Percentiles rank a stretch among this genome's conserved stretches.
Evolutionary conservation across 208 protist species (phyloP).

Genomic region (Herpetomonas samuelpessoai): DNA sequence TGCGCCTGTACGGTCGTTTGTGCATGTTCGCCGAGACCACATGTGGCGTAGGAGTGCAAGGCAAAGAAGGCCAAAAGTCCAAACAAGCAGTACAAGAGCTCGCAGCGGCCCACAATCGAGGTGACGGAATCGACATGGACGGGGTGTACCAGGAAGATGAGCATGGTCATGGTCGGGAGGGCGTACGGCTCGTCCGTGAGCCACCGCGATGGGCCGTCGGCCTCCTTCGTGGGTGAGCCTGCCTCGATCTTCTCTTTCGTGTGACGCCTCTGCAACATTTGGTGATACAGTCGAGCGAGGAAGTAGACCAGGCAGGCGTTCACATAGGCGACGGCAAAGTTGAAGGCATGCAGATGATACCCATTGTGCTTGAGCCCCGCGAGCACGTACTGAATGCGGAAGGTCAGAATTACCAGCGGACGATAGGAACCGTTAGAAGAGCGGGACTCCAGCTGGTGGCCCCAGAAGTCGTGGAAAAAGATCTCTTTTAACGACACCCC

Average conservation of each 20-base stretch:
- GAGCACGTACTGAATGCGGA: slow-evolving; percentile 58
- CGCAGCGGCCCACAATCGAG: slow-evolving; percentile 76
- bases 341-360: slow-evolving; percentile 31
- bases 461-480: slow-evolving; percentile 74
- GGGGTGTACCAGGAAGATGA: slow-evolving; percentile 78
- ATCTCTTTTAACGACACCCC: slow-evolving; percentile 20
- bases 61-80: slow-evolving; percentile 47
- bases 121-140: slow-evolving; percentile 89
- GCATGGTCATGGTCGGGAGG: slow-evolving; percentile 32
- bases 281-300: slow-evolving; percentile 36
- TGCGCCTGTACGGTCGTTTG: too few species aligned
- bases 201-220: background rate
- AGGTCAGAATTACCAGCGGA: slow-evolving; percentile 59
- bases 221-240: background rate
- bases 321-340: slow-evolving; percentile 35
- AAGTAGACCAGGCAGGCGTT: slow-evolving; percentile 50
- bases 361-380: slow-evolving; percentile 47
- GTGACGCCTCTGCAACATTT: background rate
- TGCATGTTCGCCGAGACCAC: background rate
- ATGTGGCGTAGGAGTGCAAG: slow-evolving; percentile 15
- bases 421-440: slow-evolving; percentile 58
- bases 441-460: slow-evolving; percentile 26
- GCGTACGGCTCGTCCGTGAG: slow-evolving; percentile 14
- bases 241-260: too few species aligned
- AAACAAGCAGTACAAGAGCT: slow-evolving; percentile 70